Percentiles rank a stretch among this genome's conserved stretches.
Evolutionary conservation across 2,329 filamentous ascomycete species (phyloP).

Genomic region (Penicillium sp.): DNA sequence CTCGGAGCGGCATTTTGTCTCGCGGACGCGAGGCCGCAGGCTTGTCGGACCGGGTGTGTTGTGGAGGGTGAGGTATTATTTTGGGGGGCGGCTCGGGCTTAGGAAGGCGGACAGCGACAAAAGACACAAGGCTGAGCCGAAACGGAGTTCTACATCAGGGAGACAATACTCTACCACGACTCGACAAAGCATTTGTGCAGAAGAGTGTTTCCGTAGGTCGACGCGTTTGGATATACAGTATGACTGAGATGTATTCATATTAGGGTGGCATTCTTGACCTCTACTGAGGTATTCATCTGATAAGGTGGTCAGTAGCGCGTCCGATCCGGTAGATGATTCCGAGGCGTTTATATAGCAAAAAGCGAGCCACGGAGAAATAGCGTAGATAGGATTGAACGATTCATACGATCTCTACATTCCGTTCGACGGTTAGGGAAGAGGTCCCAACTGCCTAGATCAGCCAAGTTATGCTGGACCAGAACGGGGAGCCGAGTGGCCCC

Average conservation of each 20-base stretch:
- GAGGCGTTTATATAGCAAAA: neutral
- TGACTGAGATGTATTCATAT: neutral
- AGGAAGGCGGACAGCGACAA: constrained; percentile 6
- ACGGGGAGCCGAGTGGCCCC: neutral
- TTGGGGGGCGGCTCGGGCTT: neutral
- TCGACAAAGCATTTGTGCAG: neutral
- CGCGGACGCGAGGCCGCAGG: constrained; percentile 24
- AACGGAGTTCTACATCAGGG: neutral
- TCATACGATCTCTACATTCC: too few species aligned
- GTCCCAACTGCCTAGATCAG: too few species aligned
- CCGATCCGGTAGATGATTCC: neutral
- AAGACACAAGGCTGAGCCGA: neutral
- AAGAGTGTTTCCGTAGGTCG: neutral
- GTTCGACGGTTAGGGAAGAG: too few species aligned
- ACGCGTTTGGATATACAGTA: neutral
- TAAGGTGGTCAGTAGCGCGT: neutral
- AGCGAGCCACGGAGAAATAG: neutral
- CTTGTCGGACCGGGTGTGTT: constrained; percentile 3
- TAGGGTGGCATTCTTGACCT: neutral
- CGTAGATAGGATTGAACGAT: too few species aligned
- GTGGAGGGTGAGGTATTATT: constrained; percentile 4
- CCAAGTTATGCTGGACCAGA: neutral
- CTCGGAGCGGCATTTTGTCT: constrained; percentile 68
- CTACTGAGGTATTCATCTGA: neutral
- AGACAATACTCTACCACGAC: neutral